Evolutionary conservation across 495 filamentous ascomycete genomes (phyloP).

Genomic region (Aspergillus baeticus): DNA sequence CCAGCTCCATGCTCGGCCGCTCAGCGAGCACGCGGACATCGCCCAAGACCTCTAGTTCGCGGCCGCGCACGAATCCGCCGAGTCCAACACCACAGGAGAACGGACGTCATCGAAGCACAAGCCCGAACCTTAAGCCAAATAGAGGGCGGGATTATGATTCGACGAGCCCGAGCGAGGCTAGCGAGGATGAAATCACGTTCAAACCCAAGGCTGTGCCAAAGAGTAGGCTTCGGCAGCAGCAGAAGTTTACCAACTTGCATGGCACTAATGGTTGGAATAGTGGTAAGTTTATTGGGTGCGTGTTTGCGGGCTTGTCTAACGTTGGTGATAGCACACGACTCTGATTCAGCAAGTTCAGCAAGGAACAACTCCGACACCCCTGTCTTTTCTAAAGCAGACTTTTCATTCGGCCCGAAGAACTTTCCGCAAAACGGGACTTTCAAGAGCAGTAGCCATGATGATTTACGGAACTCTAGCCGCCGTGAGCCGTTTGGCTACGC

Average conservation of each 20-base stretch:
- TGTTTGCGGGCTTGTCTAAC: background rate
- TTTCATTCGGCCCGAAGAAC: constrained; percentile 11
- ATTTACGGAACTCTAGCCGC: constrained; percentile 68
- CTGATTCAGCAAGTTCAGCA: constrained; percentile 35
- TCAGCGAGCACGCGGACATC: constrained; percentile 47
- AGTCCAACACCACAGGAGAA: constrained; percentile 30
- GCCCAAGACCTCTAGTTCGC: constrained; percentile 29
- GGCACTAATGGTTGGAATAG: constrained; percentile 19
- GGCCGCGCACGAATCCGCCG: constrained; percentile 35
- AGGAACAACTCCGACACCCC: constrained; percentile 19
- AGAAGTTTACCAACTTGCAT: constrained; percentile 36
- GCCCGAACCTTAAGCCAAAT: constrained; percentile 32
- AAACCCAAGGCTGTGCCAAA: constrained; percentile 47
- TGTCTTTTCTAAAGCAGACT: constrained; percentile 15
- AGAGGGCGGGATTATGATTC: constrained; percentile 28
- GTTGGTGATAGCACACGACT: constrained; percentile 35
- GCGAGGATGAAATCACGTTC: constrained; percentile 24
- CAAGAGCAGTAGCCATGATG: constrained; percentile 62
- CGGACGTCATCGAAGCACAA: constrained; percentile 39
- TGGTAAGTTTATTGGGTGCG: constrained; percentile 29
- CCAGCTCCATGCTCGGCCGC: constrained; percentile 41
- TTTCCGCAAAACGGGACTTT: constrained; percentile 21
- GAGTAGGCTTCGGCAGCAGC: constrained; percentile 37
- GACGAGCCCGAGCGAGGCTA: constrained; percentile 39
- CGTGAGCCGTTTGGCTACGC: constrained; percentile 54